Evolutionary conservation across 306 rosid genomes (phyloP).

Genomic region (Parietaria judaica): DNA sequence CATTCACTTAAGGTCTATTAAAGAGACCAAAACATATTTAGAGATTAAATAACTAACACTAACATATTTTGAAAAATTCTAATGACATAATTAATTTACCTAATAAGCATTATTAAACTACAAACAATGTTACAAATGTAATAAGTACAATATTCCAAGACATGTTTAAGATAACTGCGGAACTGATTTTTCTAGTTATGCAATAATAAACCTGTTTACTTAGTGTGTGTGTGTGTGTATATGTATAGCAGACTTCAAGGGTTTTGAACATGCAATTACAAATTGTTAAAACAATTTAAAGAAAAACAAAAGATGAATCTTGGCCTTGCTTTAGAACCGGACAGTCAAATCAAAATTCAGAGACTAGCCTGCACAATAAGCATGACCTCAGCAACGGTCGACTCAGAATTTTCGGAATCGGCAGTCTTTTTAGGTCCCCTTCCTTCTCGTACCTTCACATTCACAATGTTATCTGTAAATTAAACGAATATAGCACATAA

Average conservation of each 20-base stretch:
- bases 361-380: constrained; percentile 68
- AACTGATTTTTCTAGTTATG: no score
- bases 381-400: constrained; percentile 69
- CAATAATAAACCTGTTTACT: no score
- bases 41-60: no score
- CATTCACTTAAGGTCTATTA: no score
- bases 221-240: no score
- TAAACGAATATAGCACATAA: neutral
- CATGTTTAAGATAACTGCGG: no score
- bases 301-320: neutral
- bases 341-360: constrained; percentile 1
- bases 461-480: neutral
- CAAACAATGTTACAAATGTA: neutral
- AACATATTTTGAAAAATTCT: no score
- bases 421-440: constrained; percentile 39
- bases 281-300: neutral
- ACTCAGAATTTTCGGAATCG: constrained; percentile 43
- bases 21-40: no score
- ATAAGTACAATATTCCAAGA: no score
- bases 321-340: neutral
- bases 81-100: constrained; percentile 5
- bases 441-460: constrained; percentile 86
- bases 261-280: neutral
- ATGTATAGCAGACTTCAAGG: constrained; percentile 2
- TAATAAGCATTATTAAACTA: neutral